Evolutionary conservation across 495 filamentous ascomycete genomes (phyloP), one percentile per base, ranked within the genome.

Genomic region (Hyphodiscus hymeniophilus): DNA sequence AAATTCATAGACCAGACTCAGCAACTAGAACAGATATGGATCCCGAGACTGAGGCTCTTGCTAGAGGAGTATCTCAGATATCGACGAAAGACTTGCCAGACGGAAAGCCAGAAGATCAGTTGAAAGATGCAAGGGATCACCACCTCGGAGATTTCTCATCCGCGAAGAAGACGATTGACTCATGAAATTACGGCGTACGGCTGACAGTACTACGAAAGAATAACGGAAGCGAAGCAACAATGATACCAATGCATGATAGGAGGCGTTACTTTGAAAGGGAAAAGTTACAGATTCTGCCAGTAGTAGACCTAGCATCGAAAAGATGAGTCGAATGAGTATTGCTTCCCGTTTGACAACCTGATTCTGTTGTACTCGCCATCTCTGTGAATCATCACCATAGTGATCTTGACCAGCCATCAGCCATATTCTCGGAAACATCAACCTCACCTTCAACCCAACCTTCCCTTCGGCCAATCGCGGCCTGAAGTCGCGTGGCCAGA

Each of bases 61-160:
- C 10, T 4, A 10, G 10, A 10, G 26, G 26, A 13, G 11, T 38
- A 4, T 24, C 31, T 17, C 40, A 17, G 15, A 40, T 42, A 18
- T 36, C 44, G 3, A 49, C 48, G 2, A 18, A 31, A 7, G 21
- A 52, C 5, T 35, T 56, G 3, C 53, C 48, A 18, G 43, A 18
- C 18, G 40, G 45, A 7, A 41, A 45, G 15, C 41, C 54, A 21
- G 48, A 56, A 26, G 39, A 45, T 15, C 33, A 52, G 22, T 24
- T 52, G n/a, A 41, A 24, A 15, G 33, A 35, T 24, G 44, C 45
- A 10, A 56, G 52, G 23, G 16, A 28, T 21, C 48, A 52, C 33
- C 11, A 4, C 21, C 15, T 56, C 1, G 48, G 49, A 7, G 44
- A 49, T 45, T n/a, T 56, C 12, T 26, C 41, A 33, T 48, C 40